These are phyloP conservation scores for Vachellia pachyceras DNA, from an alignment of 306 rosid species.

Conservation along the genomic window DNA sequence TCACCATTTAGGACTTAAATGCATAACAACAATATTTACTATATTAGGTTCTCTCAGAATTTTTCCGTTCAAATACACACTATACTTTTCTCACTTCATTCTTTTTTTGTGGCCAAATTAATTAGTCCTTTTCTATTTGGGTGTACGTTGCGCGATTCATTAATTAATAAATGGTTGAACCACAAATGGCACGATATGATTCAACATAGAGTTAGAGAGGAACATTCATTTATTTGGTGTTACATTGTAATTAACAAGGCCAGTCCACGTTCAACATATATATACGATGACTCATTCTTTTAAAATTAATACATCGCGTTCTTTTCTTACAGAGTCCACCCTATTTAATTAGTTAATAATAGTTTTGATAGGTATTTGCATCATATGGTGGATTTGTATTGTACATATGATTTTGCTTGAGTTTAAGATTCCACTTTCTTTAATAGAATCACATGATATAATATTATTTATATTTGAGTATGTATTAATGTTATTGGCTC, in stretches of 20 bases:
- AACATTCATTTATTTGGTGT: not conserved
- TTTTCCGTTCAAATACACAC: conserved; percentile 31
- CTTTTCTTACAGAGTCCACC: not conserved
- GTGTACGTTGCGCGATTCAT: not conserved
- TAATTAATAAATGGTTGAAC: not conserved
- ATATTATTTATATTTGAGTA: too few relatives aligned
- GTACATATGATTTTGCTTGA: not conserved
- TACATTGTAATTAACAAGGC: not conserved
- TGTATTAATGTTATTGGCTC: too few relatives aligned
- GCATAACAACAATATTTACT: not conserved
- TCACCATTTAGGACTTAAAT: conserved; percentile 38
- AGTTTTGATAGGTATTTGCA: not conserved
- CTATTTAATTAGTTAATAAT: not conserved
- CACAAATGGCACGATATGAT: not conserved
- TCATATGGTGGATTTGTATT: not conserved
- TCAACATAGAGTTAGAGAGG: not conserved
- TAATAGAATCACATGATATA: too few relatives aligned
- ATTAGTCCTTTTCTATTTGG: not conserved
- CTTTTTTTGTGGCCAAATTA: not conserved
- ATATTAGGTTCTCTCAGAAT: not conserved
- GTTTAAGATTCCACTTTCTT: not conserved
- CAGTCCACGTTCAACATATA: conserved; percentile 9
- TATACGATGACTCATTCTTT: not conserved
- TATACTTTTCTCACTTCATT: not conserved
- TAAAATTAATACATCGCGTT: not conserved